phyloP scores from a whole-genome alignment of 2,329 filamentous ascomycete genomes.

The Aspergillus sp. region DNA sequence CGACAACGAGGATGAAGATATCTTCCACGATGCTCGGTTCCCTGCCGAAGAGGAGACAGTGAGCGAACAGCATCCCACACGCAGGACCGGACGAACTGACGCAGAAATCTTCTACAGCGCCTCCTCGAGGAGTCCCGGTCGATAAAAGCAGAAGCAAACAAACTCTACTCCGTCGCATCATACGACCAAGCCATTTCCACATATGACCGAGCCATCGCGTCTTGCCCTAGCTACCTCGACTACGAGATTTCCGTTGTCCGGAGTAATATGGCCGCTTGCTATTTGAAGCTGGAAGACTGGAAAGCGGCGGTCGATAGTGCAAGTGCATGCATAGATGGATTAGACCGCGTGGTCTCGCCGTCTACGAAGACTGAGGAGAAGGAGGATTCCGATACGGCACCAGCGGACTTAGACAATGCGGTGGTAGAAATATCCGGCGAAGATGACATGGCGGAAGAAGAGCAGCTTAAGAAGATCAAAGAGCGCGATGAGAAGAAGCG shows the following conservation, averaged over 20 bases:
- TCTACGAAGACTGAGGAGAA: constrained; percentile 31
- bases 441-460: constrained; percentile 40
- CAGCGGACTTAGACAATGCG: constrained; percentile 16
- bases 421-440: constrained; percentile 53
- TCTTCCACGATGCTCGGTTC: constrained; percentile 46
- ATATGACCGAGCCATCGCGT: constrained; percentile 76
- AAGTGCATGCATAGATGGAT: constrained; percentile 67
- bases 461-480: constrained; percentile 44
- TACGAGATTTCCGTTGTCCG: constrained; percentile 85
- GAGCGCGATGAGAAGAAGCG: constrained; percentile 50
- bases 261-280: constrained; percentile 86
- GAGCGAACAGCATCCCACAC: constrained; percentile 19
- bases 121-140: constrained; percentile 70
- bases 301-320: constrained; percentile 76
- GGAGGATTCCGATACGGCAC: constrained; percentile 15
- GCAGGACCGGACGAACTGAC: constrained; percentile 4
- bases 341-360: constrained; percentile 61
- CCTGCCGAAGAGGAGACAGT: constrained; percentile 50
- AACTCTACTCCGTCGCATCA: constrained; percentile 69
- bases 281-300: constrained; percentile 83
- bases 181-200: constrained; percentile 76
- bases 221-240: constrained; percentile 80
- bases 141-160: constrained; percentile 75
- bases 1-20: constrained; percentile 39
- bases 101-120: constrained; percentile 44